A percentile compares a stretch with the other conserved stretches of the same genome.
Conservation (phyloP, 441 rosid species). For the Metrosideros polymorpha region DNA sequence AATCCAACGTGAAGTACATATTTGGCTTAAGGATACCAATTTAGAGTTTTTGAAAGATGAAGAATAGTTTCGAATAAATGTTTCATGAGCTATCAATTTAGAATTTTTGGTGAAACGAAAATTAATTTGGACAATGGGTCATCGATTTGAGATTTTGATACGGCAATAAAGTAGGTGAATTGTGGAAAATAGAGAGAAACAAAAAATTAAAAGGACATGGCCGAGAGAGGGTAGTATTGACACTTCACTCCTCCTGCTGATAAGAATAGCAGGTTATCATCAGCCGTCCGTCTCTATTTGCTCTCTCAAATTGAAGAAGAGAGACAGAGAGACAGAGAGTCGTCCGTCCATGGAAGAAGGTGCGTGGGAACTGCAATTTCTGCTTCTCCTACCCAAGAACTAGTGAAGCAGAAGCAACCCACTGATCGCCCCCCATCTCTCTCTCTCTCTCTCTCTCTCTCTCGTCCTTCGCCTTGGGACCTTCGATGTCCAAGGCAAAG, state of each 20-base stretch:
- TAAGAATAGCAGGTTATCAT: neutral
- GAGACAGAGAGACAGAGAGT: neutral
- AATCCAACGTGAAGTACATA: rapidly evolving
- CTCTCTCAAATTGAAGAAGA: neutral
- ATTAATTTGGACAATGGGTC: rapidly evolving
- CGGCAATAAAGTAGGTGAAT: no score
- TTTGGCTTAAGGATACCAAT: neutral
- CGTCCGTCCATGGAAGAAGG: neutral
- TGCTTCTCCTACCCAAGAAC: no score
- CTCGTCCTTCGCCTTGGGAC: neutral
- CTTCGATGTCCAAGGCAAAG: neutral
- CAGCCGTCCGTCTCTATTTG: neutral
- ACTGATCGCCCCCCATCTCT: neutral
- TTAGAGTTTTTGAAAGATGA: neutral
- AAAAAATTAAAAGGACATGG: neutral
- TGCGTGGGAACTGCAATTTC: no score
- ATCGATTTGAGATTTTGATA: neutral
- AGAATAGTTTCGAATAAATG: neutral
- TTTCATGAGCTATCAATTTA: neutral
- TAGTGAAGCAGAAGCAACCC: neutral
- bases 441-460: neutral
- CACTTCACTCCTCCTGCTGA: neutral
- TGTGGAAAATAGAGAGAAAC: neutral
- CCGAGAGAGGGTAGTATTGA: neutral
- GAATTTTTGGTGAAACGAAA: neutral